Evolutionary conservation across 164 flowering plant genomes (phyloP).

Genomic region (Tetracentron sinense): DNA sequence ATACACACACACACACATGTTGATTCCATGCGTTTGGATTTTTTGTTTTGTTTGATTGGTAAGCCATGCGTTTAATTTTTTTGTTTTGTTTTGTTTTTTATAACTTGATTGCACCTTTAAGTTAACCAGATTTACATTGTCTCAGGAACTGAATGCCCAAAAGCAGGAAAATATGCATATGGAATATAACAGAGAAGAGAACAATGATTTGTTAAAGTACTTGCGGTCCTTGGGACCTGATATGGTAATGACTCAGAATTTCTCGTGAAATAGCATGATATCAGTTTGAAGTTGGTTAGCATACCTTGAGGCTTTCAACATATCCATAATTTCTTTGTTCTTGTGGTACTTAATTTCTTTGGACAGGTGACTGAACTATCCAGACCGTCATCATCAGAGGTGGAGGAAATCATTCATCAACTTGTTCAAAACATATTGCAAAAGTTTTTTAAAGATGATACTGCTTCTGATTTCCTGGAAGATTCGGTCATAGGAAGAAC

Average conservation of each 20-base stretch:
- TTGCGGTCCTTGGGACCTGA: conserved; percentile 69
- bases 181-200: conserved; percentile 38
- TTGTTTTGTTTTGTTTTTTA: no score
- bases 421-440: conserved; percentile 60
- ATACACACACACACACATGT: no score
- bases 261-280: not conserved
- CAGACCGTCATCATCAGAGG: conserved; percentile 67
- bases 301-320: not conserved
- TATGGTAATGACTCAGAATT: conserved; percentile 44
- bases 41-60: no score
- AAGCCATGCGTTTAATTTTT: no score
- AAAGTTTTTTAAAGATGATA: conserved; percentile 47
- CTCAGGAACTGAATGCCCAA: conserved; percentile 59
- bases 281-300: not conserved
- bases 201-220: conserved; percentile 67
- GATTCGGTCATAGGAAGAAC: conserved; percentile 22
- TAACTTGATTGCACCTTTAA: not conserved
- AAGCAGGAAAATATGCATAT: conserved; percentile 45
- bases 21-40: no score
- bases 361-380: conserved; percentile 76
- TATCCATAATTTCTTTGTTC: not conserved
- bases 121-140: conserved; percentile 16
- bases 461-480: conserved; percentile 22
- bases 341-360: not conserved
- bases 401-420: conserved; percentile 68